Conservation (phyloP, 371 early-diverging fungal species). For the Apophysomyces variabilis region DNA sequence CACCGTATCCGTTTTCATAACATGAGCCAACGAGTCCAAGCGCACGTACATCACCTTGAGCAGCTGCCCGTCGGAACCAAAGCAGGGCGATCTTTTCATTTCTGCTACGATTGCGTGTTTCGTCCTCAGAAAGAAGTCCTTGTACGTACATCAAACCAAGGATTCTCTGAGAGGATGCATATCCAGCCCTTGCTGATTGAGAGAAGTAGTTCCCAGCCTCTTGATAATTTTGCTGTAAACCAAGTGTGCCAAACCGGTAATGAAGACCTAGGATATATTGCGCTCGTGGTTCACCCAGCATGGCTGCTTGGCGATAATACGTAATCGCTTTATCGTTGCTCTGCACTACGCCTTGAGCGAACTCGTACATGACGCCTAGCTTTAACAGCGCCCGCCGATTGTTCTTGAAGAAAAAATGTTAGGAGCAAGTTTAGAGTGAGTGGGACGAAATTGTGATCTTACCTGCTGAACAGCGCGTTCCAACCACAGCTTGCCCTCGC, state of each 20-base stretch:
- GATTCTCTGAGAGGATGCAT: conserved; percentile 48
- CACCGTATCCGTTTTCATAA: conserved; percentile 75
- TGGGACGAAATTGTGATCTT: conserved; percentile 4
- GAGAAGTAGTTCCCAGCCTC: conserved; percentile 41
- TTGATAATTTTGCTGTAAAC: conserved; percentile 32
- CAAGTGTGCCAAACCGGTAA: conserved; percentile 41
- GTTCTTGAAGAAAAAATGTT: conserved; percentile 25
- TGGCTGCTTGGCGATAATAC: conserved; percentile 47
- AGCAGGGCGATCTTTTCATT: conserved; percentile 58
- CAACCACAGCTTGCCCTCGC: conserved; percentile 45
- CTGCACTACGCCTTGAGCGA: conserved; percentile 39
- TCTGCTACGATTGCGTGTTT: conserved; percentile 27
- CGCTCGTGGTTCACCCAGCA: conserved; percentile 37
- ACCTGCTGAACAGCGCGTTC: conserved; percentile 45
- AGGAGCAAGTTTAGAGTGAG: not conserved
- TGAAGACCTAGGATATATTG: conserved; percentile 49
- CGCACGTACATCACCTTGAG: conserved; percentile 66
- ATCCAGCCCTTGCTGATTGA: conserved; percentile 43
- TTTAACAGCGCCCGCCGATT: conserved; percentile 47
- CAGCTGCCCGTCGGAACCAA: conserved; percentile 72
- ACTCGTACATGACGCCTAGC: conserved; percentile 49
- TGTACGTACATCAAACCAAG: conserved; percentile 50
- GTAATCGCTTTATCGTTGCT: conserved; percentile 33
- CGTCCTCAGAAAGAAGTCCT: conserved; percentile 14
- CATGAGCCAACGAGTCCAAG: conserved; percentile 76